phyloP scores from a whole-genome alignment of 768 basidiomycete genomes.

The Termitomyces sp. region DNA sequence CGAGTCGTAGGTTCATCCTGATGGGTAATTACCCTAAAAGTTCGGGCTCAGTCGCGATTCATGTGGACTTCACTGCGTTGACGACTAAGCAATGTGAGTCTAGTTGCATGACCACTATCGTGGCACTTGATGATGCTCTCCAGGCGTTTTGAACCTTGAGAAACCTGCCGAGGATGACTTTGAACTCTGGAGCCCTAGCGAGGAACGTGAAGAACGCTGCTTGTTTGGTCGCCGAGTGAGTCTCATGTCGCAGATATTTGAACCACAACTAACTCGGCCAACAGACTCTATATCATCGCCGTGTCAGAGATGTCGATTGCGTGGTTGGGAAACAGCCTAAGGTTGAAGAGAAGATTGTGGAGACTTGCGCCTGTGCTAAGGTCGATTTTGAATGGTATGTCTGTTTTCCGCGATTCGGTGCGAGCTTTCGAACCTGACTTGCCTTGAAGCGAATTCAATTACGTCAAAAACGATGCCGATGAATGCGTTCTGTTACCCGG shows the following conservation, averaged over 20 bases:
- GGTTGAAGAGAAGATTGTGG: constrained; percentile 43
- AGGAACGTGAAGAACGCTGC: constrained; percentile 81
- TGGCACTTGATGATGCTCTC: constrained; percentile 3
- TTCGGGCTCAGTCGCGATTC: constrained; percentile 57
- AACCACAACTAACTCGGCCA: background rate
- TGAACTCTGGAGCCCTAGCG: constrained; percentile 94
- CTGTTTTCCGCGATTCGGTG: background rate
- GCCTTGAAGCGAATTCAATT: constrained; percentile 81
- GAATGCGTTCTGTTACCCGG: constrained; percentile 77
- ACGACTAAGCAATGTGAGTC: constrained; percentile 69
- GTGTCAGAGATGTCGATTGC: constrained; percentile 74
- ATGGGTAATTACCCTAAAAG: constrained; percentile 56
- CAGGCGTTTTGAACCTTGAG: constrained; percentile 65
- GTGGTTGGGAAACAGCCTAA: constrained; percentile 71
- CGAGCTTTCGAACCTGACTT: background rate
- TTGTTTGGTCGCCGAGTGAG: constrained; percentile 86
- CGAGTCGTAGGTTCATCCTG: constrained; percentile 85
- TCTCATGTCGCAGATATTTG: background rate
- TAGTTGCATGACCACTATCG: background rate
- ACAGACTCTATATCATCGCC: constrained; percentile 88
- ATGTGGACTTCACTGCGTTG: constrained; percentile 84
- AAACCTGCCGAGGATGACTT: constrained; percentile 88
- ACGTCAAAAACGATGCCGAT: constrained; percentile 59
- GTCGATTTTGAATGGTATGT: constrained; percentile 93
- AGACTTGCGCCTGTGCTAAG: constrained; percentile 66